Evolutionary conservation across 2,329 filamentous ascomycete species (phyloP).

Genomic region (Phaeoacremonium minimum): DNA sequence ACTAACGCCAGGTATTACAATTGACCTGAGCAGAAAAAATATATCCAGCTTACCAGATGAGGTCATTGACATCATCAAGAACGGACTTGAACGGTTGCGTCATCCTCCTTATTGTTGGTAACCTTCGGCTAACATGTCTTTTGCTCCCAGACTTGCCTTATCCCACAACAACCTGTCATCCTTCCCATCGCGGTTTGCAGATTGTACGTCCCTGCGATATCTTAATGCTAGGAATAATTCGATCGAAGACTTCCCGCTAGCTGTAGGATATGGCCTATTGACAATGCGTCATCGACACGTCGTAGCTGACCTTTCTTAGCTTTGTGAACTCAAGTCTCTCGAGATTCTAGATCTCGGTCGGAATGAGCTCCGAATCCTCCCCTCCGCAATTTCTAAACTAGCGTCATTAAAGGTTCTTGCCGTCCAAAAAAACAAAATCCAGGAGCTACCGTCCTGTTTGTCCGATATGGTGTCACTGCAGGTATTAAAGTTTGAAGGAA

Average conservation of each 20-base stretch:
- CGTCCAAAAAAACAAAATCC: constrained; percentile 80
- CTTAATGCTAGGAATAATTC: constrained; percentile 76
- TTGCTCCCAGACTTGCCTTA: constrained; percentile 59
- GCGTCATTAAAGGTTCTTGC: constrained; percentile 86
- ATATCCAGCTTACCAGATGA: constrained; percentile 69
- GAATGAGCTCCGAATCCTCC: constrained; percentile 76
- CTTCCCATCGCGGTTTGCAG: constrained; percentile 67
- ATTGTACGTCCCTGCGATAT: constrained; percentile 74
- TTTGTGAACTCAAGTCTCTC: constrained; percentile 79
- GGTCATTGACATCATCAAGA: constrained; percentile 70
- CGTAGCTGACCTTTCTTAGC: constrained; percentile 41
- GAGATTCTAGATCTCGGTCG: constrained; percentile 91
- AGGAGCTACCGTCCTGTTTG: constrained; percentile 76
- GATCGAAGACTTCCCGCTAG: constrained; percentile 58
- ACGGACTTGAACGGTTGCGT: constrained; percentile 66
- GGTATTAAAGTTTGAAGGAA: constrained; percentile 85
- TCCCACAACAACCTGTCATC: constrained; percentile 73
- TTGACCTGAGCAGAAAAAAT: constrained; percentile 72
- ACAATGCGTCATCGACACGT: too few species aligned
- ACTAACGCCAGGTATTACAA: constrained; percentile 67
- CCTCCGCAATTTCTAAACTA: constrained; percentile 74
- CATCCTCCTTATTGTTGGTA: constrained; percentile 1
- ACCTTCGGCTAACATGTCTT: constrained; percentile 12
- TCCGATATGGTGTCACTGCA: constrained; percentile 88
- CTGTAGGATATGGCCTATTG: constrained; percentile 45